phyloP scores from a whole-genome alignment of 768 basidiomycete species.

The Boletus speciosus region DNA sequence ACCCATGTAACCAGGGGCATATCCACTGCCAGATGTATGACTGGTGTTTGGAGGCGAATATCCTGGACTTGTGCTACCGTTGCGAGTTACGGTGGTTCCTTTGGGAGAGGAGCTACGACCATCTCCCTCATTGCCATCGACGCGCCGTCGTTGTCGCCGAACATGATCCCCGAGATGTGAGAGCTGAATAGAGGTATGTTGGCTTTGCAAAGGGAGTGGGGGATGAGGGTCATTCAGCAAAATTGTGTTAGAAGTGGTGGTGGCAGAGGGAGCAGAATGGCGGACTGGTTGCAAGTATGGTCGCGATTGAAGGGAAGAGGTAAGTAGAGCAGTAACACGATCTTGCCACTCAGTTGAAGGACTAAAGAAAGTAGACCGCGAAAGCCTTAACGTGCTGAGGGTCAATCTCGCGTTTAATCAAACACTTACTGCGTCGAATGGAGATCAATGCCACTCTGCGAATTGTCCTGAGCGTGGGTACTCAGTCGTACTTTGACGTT shows the following conservation, averaged over 20 bases:
- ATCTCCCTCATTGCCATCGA: slow-evolving; percentile 25
- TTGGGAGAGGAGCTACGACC: slow-evolving; percentile 7
- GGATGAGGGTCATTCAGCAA: slow-evolving; percentile 15
- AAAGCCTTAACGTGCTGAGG: background rate
- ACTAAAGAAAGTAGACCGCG: slow-evolving; percentile 35
- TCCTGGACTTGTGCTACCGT: slow-evolving; percentile 17
- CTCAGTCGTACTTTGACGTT: slow-evolving; percentile 29
- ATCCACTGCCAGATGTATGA: slow-evolving; percentile 16
- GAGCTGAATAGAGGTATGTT: slow-evolving; percentile 11
- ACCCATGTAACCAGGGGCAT: slow-evolving; percentile 26
- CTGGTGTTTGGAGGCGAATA: slow-evolving; percentile 16
- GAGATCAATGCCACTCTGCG: slow-evolving; percentile 34
- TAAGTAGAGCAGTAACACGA: slow-evolving; percentile 39
- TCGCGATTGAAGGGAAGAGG: slow-evolving; percentile 18
- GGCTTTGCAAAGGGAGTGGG: slow-evolving; percentile 2
- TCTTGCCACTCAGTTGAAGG: slow-evolving; percentile 87
- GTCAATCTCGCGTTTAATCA: background rate
- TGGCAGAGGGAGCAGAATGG: background rate
- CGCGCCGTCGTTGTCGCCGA: slow-evolving; percentile 50
- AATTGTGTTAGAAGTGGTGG: slow-evolving; percentile 1
- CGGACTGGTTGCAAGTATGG: background rate
- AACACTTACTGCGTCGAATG: slow-evolving; percentile 60
- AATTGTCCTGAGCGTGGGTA: slow-evolving; percentile 16
- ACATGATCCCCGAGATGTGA: slow-evolving; percentile 27
- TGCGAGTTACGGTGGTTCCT: slow-evolving; percentile 4